Conservation (phyloP, 1,139 yeast genomes). For the Spathaspora sp. region DNA sequence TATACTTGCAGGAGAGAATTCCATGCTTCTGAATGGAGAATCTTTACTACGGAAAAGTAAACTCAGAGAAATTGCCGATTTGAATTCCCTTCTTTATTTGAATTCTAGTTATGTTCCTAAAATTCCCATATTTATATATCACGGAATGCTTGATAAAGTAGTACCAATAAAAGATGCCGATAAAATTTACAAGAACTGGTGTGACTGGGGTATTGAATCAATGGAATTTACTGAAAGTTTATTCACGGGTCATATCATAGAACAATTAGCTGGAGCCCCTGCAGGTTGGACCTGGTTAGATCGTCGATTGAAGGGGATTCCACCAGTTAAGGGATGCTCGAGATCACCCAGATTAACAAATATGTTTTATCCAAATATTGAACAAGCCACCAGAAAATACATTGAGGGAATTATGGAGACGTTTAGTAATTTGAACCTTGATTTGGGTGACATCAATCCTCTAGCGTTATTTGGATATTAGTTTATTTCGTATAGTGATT, state of each 20-base stretch:
- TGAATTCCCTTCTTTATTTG: constrained; percentile 22
- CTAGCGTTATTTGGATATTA: no score
- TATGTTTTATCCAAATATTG: constrained; percentile 20
- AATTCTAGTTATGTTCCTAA: constrained; percentile 21
- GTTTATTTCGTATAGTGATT: no score
- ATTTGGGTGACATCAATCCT: no score
- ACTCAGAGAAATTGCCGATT: constrained; percentile 16
- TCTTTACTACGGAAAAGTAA: constrained; percentile 15
- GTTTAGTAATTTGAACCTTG: no score
- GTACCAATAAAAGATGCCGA: constrained; percentile 26
- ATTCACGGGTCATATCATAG: constrained; percentile 28
- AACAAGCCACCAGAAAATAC: background rate
- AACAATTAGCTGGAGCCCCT: constrained; percentile 26
- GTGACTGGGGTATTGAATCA: constrained; percentile 29
- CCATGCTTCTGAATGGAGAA: constrained; percentile 20
- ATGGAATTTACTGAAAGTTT: constrained; percentile 27
- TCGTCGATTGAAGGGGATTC: constrained; percentile 18
- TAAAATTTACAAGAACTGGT: constrained; percentile 30
- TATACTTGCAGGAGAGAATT: constrained; percentile 17
- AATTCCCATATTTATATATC: constrained; percentile 36
- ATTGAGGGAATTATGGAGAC: background rate
- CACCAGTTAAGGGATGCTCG: constrained; percentile 30
- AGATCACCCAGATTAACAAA: constrained; percentile 23
- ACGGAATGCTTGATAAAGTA: constrained; percentile 29
- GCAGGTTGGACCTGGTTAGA: constrained; percentile 31